A percentile compares a stretch with the other conserved stretches of the same genome.
phyloP scores from a whole-genome alignment of 805 yeast genomes.

The Candida loeiensis region DNA sequence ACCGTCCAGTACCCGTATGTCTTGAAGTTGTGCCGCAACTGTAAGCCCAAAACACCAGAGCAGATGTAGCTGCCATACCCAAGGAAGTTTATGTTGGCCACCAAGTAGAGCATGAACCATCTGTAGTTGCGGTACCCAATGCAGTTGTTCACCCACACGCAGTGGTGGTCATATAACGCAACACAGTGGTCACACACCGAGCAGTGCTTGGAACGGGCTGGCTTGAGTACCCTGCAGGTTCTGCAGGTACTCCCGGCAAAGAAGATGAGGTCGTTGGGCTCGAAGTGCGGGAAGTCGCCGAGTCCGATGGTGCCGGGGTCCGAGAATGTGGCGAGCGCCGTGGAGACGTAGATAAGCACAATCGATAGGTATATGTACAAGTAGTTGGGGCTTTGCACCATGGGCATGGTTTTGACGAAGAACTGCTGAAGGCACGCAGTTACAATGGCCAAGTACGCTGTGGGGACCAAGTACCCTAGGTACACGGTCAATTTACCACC shows the following conservation, averaged over 20 bases:
- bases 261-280: constrained; percentile 52
- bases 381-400: constrained; percentile 14
- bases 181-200: constrained; percentile 55
- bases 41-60: constrained; percentile 11
- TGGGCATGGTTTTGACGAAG: constrained; percentile 25
- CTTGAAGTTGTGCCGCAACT: background rate
- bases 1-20: constrained; percentile 17
- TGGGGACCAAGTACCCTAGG: constrained; percentile 45
- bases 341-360: constrained; percentile 28
- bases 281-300: constrained; percentile 17
- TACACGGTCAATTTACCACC: constrained; percentile 19
- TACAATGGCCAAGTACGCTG: constrained; percentile 36
- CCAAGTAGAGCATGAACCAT: constrained; percentile 56
- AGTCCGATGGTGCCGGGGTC: constrained; percentile 41
- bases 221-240: constrained; percentile 47
- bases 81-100: constrained; percentile 39
- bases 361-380: constrained; percentile 31
- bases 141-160: constrained; percentile 69
- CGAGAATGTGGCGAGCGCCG: constrained; percentile 35
- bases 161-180: constrained; percentile 55
- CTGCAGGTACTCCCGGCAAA: constrained; percentile 43
- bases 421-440: constrained; percentile 31
- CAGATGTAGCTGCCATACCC: constrained; percentile 21
- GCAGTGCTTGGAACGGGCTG: constrained; percentile 66
- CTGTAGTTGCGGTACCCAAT: constrained; percentile 63